A percentile compares a stretch with the other conserved stretches of the same genome.
These are phyloP conservation scores for Pseudogymnoascus sp. DNA, from an alignment of 2,329 filamentous ascomycete genomes.

Conservation along the genomic window DNA sequence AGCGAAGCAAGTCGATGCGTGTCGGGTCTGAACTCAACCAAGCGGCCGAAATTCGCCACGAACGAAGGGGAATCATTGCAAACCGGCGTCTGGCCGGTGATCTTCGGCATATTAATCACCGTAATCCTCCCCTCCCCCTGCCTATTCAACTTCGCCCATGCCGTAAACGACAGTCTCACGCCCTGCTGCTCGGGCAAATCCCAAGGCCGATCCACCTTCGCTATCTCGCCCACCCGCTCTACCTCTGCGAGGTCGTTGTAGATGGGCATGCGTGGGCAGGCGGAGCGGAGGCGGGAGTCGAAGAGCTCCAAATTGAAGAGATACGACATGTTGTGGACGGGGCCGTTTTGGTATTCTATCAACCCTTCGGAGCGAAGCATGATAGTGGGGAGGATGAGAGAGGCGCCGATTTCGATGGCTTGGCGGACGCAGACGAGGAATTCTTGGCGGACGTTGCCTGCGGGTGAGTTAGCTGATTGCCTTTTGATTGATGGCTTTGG, in stretches of 20 bases:
- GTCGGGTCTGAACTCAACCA: slow-evolving; percentile 11
- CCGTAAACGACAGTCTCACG: too few relatives aligned
- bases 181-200: slow-evolving; percentile 17
- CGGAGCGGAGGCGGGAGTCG: neutral
- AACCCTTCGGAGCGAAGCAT: slow-evolving; percentile 19
- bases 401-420: slow-evolving; percentile 32
- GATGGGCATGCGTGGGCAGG: slow-evolving; percentile 13
- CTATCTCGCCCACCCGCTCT: slow-evolving; percentile 9
- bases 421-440: slow-evolving; percentile 36
- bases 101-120: too few relatives aligned
- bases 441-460: slow-evolving; percentile 34
- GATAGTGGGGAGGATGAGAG: slow-evolving; percentile 33
- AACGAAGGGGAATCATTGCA: too few relatives aligned
- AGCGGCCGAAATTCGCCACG: slow-evolving; percentile 12
- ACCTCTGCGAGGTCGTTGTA: slow-evolving; percentile 13
- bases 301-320: slow-evolving; percentile 13
- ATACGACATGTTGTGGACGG: slow-evolving; percentile 5
- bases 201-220: slow-evolving; percentile 18
- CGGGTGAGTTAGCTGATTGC: neutral
- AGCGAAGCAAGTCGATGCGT: slow-evolving; percentile 12
- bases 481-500: too few relatives aligned
- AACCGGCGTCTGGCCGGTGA: too few relatives aligned
- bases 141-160: too few relatives aligned
- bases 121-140: too few relatives aligned
- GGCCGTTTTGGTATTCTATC: too few relatives aligned